A percentile compares a stretch with the other conserved stretches of the same genome.
These are phyloP conservation scores for Aspergillus jensenii DNA, from an alignment of 2,329 filamentous ascomycete genomes.

Conservation along the genomic window DNA sequence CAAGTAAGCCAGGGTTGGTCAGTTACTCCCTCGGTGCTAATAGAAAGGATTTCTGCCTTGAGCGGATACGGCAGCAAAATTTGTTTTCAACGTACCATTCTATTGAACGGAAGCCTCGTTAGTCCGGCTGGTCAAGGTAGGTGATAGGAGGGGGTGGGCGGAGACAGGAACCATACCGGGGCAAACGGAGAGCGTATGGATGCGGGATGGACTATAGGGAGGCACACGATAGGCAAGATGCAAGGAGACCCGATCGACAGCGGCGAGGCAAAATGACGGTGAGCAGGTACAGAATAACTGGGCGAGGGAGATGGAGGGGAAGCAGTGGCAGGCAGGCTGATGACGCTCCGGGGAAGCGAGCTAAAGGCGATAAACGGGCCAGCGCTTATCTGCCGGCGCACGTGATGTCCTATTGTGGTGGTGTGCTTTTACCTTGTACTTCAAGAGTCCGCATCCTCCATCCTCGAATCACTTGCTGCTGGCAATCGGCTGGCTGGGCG, in stretches of 20 bases:
- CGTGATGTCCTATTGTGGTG: constrained; percentile 11
- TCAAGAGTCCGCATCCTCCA: not conserved
- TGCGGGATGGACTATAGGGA: not conserved
- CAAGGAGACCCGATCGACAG: not conserved
- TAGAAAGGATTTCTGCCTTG: not conserved
- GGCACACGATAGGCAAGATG: not conserved
- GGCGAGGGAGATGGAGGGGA: not conserved
- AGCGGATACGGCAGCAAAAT: not conserved
- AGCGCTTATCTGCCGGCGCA: constrained; percentile 11
- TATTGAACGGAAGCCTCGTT: constrained; percentile 7
- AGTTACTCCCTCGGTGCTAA: not conserved
- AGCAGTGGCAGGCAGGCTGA: not conserved
- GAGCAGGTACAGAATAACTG: not conserved
- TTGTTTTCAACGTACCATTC: constrained; percentile 19
- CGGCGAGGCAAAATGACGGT: not conserved
- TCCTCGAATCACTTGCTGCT: not conserved
- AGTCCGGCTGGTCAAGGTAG: constrained; percentile 4
- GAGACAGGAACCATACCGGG: constrained; percentile 13
- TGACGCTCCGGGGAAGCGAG: not conserved
- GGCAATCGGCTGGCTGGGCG: not conserved
- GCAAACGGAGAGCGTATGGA: not conserved
- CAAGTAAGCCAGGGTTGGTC: constrained; percentile 14
- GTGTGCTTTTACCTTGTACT: not conserved
- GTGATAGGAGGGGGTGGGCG: constrained; percentile 9
- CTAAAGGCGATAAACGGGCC: constrained; percentile 5